A percentile compares a stretch with the other conserved stretches of the same genome.
Conservation (phyloP, 2,329 filamentous ascomycete species). For the Exserohilum rostratum region DNA sequence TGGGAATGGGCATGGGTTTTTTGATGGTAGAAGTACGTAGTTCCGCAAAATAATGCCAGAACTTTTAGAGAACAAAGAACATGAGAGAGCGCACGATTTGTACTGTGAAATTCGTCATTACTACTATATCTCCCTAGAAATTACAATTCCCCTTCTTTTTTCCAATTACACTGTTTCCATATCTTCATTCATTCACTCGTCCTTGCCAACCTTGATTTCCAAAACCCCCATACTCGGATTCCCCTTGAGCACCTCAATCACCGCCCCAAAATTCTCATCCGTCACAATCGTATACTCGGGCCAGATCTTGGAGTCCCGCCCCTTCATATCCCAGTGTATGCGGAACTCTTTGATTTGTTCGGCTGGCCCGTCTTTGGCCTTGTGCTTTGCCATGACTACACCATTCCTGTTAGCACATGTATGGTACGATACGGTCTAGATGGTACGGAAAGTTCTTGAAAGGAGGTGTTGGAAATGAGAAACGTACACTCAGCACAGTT, state of each 20-base stretch:
- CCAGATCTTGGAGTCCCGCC: constrained; percentile 40
- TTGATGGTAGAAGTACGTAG: not conserved
- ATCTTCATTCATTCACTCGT: constrained; percentile 25
- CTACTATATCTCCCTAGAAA: too few species aligned
- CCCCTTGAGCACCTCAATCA: constrained; percentile 37
- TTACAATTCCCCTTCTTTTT: not conserved
- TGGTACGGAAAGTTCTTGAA: too few species aligned
- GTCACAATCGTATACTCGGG: constrained; percentile 44
- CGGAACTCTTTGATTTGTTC: constrained; percentile 39
- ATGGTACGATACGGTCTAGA: not conserved
- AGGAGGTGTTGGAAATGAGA: not conserved
- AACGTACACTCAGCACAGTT: constrained; percentile 42
- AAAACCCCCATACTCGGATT: constrained; percentile 37
- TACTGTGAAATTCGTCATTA: not conserved
- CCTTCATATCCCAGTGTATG: constrained; percentile 40
- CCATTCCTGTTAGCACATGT: too few species aligned
- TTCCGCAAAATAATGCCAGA: not conserved
- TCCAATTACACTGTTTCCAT: too few species aligned
- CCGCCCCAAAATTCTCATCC: constrained; percentile 36
- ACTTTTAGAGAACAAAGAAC: not conserved
- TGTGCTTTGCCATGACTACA: constrained; percentile 44
- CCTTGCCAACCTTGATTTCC: constrained; percentile 41
- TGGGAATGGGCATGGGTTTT: not conserved
- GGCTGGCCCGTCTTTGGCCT: constrained; percentile 20
- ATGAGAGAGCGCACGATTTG: too few species aligned